Percentiles rank a stretch among this genome's conserved stretches.
These are phyloP conservation scores for Colletotrichum sp. DNA, from an alignment of 2,329 filamentous ascomycete genomes.

Conservation along the genomic window DNA sequence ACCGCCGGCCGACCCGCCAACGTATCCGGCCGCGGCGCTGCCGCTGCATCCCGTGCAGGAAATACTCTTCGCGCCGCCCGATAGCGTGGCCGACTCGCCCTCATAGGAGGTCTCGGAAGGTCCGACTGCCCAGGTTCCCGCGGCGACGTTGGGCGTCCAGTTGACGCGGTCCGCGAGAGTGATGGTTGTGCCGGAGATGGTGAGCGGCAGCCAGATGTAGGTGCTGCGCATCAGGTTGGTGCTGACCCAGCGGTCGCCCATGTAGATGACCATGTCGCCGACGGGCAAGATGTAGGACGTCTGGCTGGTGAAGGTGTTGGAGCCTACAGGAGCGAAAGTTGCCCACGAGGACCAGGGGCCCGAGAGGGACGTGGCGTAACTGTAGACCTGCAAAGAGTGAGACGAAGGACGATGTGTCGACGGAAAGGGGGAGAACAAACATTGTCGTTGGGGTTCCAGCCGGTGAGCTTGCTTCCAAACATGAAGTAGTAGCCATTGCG, in stretches of 20 bases:
- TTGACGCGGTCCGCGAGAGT: conserved; percentile 57
- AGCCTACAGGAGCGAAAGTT: conserved; percentile 61
- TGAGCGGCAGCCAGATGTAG: conserved; percentile 69
- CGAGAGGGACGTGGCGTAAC: conserved; percentile 59
- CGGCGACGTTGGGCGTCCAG: conserved; percentile 54
- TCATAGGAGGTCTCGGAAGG: conserved; percentile 55
- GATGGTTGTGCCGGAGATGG: conserved; percentile 56
- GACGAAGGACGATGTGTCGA: background rate
- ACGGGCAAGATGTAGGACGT: conserved; percentile 62
- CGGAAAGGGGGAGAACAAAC: conserved; percentile 27
- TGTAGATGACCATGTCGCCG: conserved; percentile 57
- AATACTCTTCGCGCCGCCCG: conserved; percentile 48
- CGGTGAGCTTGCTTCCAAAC: conserved; percentile 64
- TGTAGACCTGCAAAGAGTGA: conserved; percentile 46
- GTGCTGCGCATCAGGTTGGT: conserved; percentile 64
- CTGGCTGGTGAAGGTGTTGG: conserved; percentile 66
- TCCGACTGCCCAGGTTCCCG: conserved; percentile 48
- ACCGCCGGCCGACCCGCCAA: conserved; percentile 54
- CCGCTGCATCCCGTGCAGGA: conserved; percentile 59
- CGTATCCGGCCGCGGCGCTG: conserved; percentile 54
- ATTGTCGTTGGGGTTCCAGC: conserved; percentile 70
- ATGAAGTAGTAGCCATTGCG: conserved; percentile 66
- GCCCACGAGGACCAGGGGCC: conserved; percentile 68
- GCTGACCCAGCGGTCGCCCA: conserved; percentile 71
- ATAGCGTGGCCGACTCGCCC: conserved; percentile 54